Base-by-base conservation (phyloP, 2,329 filamentous ascomycete genomes). In the Tolypocladium tropicale region DNA sequence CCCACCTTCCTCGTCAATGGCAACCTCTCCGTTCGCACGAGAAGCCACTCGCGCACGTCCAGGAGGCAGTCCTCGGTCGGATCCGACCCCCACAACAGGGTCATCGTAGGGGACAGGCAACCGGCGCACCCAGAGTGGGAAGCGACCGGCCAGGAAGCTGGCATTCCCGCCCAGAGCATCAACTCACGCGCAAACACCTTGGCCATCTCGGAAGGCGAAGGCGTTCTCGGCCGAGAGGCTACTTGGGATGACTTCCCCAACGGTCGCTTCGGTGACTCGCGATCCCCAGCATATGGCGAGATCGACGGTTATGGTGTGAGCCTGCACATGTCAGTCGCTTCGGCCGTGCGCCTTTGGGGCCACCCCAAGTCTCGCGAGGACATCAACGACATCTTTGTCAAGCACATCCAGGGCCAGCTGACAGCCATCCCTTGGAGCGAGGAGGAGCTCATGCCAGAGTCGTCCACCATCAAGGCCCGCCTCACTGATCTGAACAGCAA, bases 181-280 rank as follows among this genome's bases (percentile, higher is more conserved):
- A 92, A 93, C 68, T 85, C 83, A 23, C 83, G 92, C 54, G 86
- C 87, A 56, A 93, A 92, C 69, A 94, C 90, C 1, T 80, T 97
- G 11, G 90, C 92, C 32, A 96, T 96, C 57, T 96, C 92, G 0
- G 93, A 97, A 74, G 93, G 94, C 6, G 88, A 96, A 66, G 94
- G 93, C 28, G 81, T 88, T 4, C 78, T 96, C 7, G 94, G 93
- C 12, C 82, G 94, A 53, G 93, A 97, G 76, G 94, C 94, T 36
- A 99, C 94, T 0, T 99, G 94, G 94, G 94, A 99, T 66, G 94
- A 99, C 67, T 99, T 91, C 71, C 93, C 93, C 60, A 97, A 97
- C 75, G 94, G 93, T 32, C 84, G 93, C 55, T 97, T 93, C 85
- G 93, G 93, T 68, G 93, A 96, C 66, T 89, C 92, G 5, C 83